phyloP scores from a whole-genome alignment of 225 moss, liverwort and hornwort species.

The Polytrichum commune region DNA sequence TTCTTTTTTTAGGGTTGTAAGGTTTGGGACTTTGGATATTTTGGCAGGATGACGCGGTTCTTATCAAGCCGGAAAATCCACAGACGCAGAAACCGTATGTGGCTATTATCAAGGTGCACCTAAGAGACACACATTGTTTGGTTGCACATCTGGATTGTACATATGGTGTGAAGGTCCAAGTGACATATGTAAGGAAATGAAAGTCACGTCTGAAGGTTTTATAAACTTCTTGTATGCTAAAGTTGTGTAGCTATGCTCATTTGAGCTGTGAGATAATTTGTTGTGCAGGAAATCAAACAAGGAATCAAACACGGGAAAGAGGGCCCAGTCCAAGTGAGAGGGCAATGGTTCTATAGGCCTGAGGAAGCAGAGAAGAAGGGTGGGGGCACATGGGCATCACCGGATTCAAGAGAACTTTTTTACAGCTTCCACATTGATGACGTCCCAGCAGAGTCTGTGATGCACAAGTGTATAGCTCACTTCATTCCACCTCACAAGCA shows the following conservation, averaged over 20 bases:
- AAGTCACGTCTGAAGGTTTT: too few relatives aligned
- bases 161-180: not conserved
- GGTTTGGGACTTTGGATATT: not conserved
- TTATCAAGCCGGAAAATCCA: constrained; percentile 71
- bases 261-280: not conserved
- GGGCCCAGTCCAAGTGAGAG: constrained; percentile 83
- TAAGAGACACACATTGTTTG: constrained; percentile 5
- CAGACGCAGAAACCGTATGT: constrained; percentile 85
- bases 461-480: constrained; percentile 93
- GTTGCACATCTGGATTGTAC: constrained; percentile 1
- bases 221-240: not conserved
- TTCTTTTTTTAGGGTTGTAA: not conserved
- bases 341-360: constrained; percentile 97
- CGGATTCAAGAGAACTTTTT: constrained; percentile 85
- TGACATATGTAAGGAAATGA: not conserved
- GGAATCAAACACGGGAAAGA: constrained; percentile 90
- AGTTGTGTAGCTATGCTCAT: not conserved
- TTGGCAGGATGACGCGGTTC: constrained; percentile 83
- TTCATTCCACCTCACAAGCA: constrained; percentile 89
- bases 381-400: constrained; percentile 75
- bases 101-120: constrained; percentile 80
- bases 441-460: constrained; percentile 95
- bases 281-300: constrained; percentile 84
- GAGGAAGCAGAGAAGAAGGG: constrained; percentile 99
- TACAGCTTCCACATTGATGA: constrained; percentile 98